Evolutionary conservation across 1,284 basidiomycete genomes (phyloP), one percentile per base, ranked within the genome.

Genomic region (Golubevia sp.): DNA sequence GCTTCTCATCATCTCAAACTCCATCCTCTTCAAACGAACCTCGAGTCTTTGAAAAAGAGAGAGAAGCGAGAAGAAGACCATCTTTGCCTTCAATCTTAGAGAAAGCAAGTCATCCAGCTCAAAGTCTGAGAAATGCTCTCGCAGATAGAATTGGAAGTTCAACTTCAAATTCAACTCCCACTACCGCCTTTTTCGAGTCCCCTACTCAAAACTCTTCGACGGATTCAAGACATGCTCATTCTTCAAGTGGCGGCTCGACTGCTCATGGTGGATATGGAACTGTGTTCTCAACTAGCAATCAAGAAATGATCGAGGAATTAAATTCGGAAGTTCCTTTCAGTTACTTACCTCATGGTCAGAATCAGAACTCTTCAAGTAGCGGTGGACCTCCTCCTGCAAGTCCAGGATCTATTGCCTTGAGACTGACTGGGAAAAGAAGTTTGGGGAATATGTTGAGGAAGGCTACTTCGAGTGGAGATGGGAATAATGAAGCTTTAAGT

Each of bases 51-150:
- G 24, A 59, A 57, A 24, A 54, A 25, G 24, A 20, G 13, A 13
- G 61, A 63, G 68, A 71, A 24, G 64, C 62, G 20, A 70, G 69
- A 50, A 60, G 75, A 23, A 67, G 77, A 11, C 69, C 73, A 0
- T 74, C 71, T 8, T 58, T 82, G 15, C 76, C 78, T 2, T 66
- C 71, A 13, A 68, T 78, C 15, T 44, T 79, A 2, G 79, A 78
- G 25, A 77, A 72, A 60, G 77, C 77, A 0, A 67, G 74, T 2
- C 70, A 74, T 61, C 75, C 79, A 2, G 77, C 71, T 26, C 67
- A 70, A 7, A 67, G 71, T 7, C 44, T 81, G n/a, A 70, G 76
- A 6, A 69, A 71, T 18, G 76, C 74, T 1, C 20, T 53, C 13
- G 51, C 38, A 13, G 38, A 44, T 13, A 44, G 38, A 44, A 18